Conservation (phyloP, 2,329 filamentous ascomycete genomes). For the Colletotrichum coccodes region DNA sequence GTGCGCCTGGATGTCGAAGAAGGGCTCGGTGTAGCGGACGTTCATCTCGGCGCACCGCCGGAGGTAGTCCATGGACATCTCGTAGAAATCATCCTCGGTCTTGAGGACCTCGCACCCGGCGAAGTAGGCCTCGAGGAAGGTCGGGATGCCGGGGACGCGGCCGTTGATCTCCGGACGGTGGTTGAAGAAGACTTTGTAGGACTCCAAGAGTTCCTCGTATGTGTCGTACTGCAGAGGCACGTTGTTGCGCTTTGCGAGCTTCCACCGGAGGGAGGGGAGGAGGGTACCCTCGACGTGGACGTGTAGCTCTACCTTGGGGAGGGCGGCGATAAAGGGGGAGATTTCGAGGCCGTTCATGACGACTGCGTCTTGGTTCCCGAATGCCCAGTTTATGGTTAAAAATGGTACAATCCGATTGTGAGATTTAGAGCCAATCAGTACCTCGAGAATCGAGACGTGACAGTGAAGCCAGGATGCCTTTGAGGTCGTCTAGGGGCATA, state of each 20-base stretch:
- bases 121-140: slow-evolving; percentile 82
- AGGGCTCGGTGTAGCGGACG: slow-evolving; percentile 80
- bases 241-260: slow-evolving; percentile 70
- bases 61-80: slow-evolving; percentile 79
- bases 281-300: slow-evolving; percentile 83
- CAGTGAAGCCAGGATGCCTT: background rate
- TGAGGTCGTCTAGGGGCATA: no score
- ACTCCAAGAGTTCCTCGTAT: slow-evolving; percentile 64
- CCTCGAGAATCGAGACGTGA: background rate
- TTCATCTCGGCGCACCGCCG: slow-evolving; percentile 69
- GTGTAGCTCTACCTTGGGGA: slow-evolving; percentile 86
- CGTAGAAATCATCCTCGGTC: slow-evolving; percentile 75
- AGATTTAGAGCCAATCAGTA: background rate
- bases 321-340: slow-evolving; percentile 64
- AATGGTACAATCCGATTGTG: background rate
- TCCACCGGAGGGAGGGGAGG: slow-evolving; percentile 75
- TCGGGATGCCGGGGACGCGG: slow-evolving; percentile 39
- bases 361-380: background rate
- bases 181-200: slow-evolving; percentile 62
- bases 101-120: slow-evolving; percentile 77
- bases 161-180: slow-evolving; percentile 50
- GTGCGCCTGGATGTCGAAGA: slow-evolving; percentile 85
- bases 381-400: background rate
- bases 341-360: slow-evolving; percentile 43
- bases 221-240: slow-evolving; percentile 74